phyloP scores from a whole-genome alignment of 2,329 filamentous ascomycete genomes.

The Colletotrichum falcatum region DNA sequence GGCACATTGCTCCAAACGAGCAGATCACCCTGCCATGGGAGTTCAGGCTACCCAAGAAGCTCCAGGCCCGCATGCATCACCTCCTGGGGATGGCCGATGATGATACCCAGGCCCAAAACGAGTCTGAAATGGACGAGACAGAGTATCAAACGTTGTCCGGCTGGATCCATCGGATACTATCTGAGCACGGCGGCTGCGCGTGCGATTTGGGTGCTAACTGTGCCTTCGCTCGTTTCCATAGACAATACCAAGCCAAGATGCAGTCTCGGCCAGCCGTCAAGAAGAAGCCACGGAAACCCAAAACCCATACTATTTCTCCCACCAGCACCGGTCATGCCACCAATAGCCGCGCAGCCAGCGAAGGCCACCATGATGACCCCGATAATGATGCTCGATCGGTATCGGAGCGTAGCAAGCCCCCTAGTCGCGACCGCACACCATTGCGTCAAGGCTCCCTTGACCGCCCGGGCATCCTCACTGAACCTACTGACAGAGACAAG shows the following conservation, averaged over 20 bases:
- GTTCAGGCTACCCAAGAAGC: slow-evolving; percentile 70
- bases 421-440: slow-evolving; percentile 75
- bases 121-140: slow-evolving; percentile 67
- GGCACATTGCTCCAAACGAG: slow-evolving; percentile 74
- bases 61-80: slow-evolving; percentile 66
- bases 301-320: slow-evolving; percentile 68
- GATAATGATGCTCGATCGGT: slow-evolving; percentile 66
- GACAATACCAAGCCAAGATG: slow-evolving; percentile 64
- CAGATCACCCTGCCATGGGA: slow-evolving; percentile 77
- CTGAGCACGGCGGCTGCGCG: slow-evolving; percentile 84
- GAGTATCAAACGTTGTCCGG: slow-evolving; percentile 71
- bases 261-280: slow-evolving; percentile 57
- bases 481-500: slow-evolving; percentile 75
- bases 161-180: slow-evolving; percentile 77
- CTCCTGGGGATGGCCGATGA: slow-evolving; percentile 74
- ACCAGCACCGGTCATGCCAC: slow-evolving; percentile 72
- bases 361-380: slow-evolving; percentile 67
- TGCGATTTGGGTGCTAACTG: slow-evolving; percentile 75
- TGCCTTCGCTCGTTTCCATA: slow-evolving; percentile 72
- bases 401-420: slow-evolving; percentile 71
- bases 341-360: slow-evolving; percentile 73
- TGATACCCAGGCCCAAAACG: slow-evolving; percentile 59
- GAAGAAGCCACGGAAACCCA: slow-evolving; percentile 67
- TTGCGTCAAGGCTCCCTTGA: slow-evolving; percentile 70
- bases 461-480: slow-evolving; percentile 70